Evolutionary conservation across 2,329 filamentous ascomycete genomes (phyloP), one percentile per base, ranked within the genome.

Genomic region (Alternaria sp.): DNA sequence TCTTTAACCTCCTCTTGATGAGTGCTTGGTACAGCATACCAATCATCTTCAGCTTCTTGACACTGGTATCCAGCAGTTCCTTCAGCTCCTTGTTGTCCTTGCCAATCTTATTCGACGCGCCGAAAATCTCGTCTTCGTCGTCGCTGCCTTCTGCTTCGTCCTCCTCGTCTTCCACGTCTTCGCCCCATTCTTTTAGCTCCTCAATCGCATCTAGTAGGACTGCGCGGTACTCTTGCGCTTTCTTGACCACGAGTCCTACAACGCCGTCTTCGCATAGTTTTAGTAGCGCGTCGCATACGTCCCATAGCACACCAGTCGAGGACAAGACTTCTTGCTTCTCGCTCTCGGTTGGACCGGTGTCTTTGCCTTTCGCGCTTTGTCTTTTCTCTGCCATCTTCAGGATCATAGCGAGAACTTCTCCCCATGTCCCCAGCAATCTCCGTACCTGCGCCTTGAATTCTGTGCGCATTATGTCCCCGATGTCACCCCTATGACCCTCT

Each of bases 131-230:
- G 76, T 93, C 90, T 23, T 93, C 78, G 69, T 89, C 68, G 36
- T 74, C 77, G 6, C 79, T 30, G 76, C 78, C 17, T 78, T 83
- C 60, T 75, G 81, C 54, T n/a, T 74, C 80, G 6, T 88, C 89
- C 1, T 88, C 88, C 4, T 88, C 87, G 0, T 86, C 21, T 5
- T 23, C 85, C 10, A 88, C 86, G 71, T 93, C 91, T 1, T 93
- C 91, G 19, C 90, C 89, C 93, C 94, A 97, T 71, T 95, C 93
- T 76, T 93, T 92, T 68, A 97, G 79, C 81, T 97, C 95, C 66
- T 92, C 88, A 69, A 96, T 87, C 0, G 93, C 91, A 81, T 97
- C 95, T 70, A 92, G 88, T 23, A 97, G 82, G 3, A 91, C 87
- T 59, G 92, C 92, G 44, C 89, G 84, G 80, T 90, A 92, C 76